Percentiles rank a stretch among this genome's conserved stretches.
Conservation (phyloP, 2,329 filamentous ascomycete genomes). For the Colletotrichum lupini region DNA sequence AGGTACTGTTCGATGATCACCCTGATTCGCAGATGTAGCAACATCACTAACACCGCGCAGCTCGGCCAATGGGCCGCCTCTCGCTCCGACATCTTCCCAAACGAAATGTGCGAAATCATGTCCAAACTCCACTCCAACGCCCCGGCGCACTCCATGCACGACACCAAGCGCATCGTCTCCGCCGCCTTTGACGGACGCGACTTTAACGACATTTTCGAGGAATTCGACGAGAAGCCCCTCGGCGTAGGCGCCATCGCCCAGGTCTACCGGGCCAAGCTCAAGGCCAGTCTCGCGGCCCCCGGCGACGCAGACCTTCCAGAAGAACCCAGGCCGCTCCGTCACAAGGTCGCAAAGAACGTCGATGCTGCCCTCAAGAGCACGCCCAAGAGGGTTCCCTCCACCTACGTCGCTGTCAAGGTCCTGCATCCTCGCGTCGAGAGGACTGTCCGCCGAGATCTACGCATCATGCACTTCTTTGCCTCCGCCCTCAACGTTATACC, state of each 20-base stretch:
- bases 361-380: conserved; percentile 88
- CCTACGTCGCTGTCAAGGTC: conserved; percentile 95
- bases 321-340: conserved; percentile 63
- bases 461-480: conserved; percentile 95
- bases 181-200: conserved; percentile 82
- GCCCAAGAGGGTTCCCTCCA: conserved; percentile 86
- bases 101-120: conserved; percentile 92
- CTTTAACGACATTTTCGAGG: conserved; percentile 95
- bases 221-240: conserved; percentile 89
- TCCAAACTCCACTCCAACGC: conserved; percentile 95
- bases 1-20: conserved; percentile 62
- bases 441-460: conserved; percentile 87
- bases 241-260: conserved; percentile 97
- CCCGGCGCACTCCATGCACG: conserved; percentile 85
- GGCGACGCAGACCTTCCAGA: conserved; percentile 67
- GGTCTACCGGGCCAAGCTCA: conserved; percentile 95
- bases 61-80: conserved; percentile 99
- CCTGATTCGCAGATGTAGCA: too few relatives aligned
- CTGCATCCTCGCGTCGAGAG: conserved; percentile 92
- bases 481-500: conserved; percentile 85
- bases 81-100: conserved; percentile 94
- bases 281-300: conserved; percentile 77
- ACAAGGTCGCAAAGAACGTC: conserved; percentile 83
- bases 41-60: conserved; percentile 50
- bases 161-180: conserved; percentile 82